Base-by-base conservation (phyloP, 2,329 filamentous ascomycete species). In the Pleomassaria siparia region DNA sequence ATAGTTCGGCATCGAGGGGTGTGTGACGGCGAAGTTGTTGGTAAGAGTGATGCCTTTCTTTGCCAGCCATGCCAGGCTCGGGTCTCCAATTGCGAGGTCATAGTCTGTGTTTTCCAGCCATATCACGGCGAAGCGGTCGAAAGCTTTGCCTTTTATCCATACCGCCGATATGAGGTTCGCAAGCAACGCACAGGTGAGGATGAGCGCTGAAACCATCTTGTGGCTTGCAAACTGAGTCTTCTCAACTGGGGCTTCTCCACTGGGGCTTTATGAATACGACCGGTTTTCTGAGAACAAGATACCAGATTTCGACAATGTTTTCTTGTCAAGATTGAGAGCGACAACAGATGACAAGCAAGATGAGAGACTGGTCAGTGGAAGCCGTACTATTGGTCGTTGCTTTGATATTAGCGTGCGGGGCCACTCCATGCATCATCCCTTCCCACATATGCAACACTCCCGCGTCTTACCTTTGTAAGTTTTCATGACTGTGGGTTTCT, bases 31-130 rank as follows among this genome's bases (percentile, higher is more conserved):
- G 49, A 72, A 75, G 57, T 75, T 71, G 55, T 75, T 76, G 40
- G 73, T 75, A 24, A 89, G 74, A 4, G 77, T 80, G 53, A 89
- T 81, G 43, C 86, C 86, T 67, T 81, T 77, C 50, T 74, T 70
- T 10, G 83, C 82, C 18, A 87, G 73, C 72, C 73, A 83, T 32
- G 72, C 65, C 16, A 85, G 72, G 64, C 82, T 83, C 39, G 81
- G 77, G 66, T 91, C 86, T 13, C 77, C 80, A 29, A 75, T 74
- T 2, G 87, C 83, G 60, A 84, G 80, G 43, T 82, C 78, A 55
- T 81, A 91, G 69, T 82, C 77, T 40, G 84, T 88, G 66, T 91
- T 91, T 74, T 91, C 88, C 40, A 90, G 78, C 84, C 86, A 91
- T 68, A 91, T 83, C 47, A 84, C 80, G 46, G 83, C 83, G 51